Conservation (phyloP, 2,329 filamentous ascomycete genomes). For the Colletotrichum sp. region DNA sequence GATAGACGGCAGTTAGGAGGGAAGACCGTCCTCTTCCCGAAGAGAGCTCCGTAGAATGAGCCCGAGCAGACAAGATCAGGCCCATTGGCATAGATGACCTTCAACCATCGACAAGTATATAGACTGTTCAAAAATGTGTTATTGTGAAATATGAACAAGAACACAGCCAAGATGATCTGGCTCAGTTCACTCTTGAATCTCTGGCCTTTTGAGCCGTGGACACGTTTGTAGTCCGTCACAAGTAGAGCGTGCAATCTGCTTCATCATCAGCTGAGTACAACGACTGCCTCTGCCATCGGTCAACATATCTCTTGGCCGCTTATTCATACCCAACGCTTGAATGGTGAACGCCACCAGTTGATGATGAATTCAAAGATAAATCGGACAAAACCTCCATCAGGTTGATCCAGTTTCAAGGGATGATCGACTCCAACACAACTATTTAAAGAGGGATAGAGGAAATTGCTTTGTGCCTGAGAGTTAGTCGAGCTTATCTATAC, state of each 20-base stretch:
- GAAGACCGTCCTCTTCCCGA: not conserved
- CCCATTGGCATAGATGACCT: not conserved
- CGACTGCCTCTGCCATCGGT: not conserved
- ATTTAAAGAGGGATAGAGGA: not conserved
- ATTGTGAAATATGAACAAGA: not conserved
- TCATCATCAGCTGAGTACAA: not conserved
- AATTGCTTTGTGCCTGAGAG: not conserved
- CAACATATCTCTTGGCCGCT: not conserved
- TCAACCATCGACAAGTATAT: not conserved
- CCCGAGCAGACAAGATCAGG: not conserved
- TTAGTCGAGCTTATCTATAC: not conserved
- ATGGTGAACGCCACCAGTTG: not conserved
- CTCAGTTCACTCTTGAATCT: not conserved
- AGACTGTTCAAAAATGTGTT: not conserved
- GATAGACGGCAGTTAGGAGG: not conserved
- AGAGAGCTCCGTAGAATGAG: not conserved
- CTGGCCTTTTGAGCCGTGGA: not conserved
- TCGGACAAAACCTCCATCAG: too few species aligned
- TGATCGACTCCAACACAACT: not conserved
- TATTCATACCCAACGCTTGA: not conserved
- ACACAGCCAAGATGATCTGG: not conserved
- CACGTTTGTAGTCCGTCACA: not conserved
- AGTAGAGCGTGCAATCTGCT: not conserved
- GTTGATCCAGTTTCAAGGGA: not conserved
- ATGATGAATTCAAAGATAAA: not conserved